Percentiles rank a stretch among this genome's conserved stretches.
Conservation (phyloP, 2,329 filamentous ascomycete species). For the Trichothecium sympodiale region DNA sequence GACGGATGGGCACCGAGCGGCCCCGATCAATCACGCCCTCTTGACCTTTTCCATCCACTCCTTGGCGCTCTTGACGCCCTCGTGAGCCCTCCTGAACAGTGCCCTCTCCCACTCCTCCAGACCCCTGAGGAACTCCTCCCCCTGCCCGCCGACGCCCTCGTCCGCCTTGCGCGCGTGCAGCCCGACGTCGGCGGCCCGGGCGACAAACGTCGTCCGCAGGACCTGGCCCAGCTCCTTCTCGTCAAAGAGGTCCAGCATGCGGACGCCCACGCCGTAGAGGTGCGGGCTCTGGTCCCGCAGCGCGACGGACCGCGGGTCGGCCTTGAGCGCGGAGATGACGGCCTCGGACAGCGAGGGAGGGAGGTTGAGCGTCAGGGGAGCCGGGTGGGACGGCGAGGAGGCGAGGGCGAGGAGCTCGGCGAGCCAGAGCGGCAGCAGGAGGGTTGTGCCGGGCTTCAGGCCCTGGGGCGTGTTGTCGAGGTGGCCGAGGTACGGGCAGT, state of each 20-base stretch:
- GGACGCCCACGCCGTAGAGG: conserved; percentile 76
- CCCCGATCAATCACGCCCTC: conserved; percentile 15
- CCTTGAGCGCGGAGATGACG: conserved; percentile 82
- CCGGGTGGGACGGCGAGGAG: conserved; percentile 36
- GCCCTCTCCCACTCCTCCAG: conserved; percentile 83
- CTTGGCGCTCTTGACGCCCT: conserved; percentile 58
- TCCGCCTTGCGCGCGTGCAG: conserved; percentile 82
- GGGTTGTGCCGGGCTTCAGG: conserved; percentile 69
- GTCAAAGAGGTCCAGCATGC: conserved; percentile 84
- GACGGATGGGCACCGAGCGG: no score
- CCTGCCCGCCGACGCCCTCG: conserved; percentile 42
- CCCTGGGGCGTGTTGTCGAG: conserved; percentile 71
- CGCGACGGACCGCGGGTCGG: conserved; percentile 77
- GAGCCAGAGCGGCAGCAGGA: conserved; percentile 86
- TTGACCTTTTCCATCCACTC: conserved; percentile 56
- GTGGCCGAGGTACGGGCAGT: conserved; percentile 77
- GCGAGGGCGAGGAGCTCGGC: conserved; percentile 83
- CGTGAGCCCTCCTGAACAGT: conserved; percentile 63
- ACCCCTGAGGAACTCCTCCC: conserved; percentile 75
- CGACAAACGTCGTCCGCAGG: conserved; percentile 67
- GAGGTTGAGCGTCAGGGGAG: conserved; percentile 70
- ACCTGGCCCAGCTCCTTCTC: conserved; percentile 68
- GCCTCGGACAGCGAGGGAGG: conserved; percentile 66
- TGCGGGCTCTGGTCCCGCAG: conserved; percentile 73
- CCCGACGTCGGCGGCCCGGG: conserved; percentile 69